Conservation (phyloP, 1,284 basidiomycete genomes). For the Pterulicium gracile region DNA sequence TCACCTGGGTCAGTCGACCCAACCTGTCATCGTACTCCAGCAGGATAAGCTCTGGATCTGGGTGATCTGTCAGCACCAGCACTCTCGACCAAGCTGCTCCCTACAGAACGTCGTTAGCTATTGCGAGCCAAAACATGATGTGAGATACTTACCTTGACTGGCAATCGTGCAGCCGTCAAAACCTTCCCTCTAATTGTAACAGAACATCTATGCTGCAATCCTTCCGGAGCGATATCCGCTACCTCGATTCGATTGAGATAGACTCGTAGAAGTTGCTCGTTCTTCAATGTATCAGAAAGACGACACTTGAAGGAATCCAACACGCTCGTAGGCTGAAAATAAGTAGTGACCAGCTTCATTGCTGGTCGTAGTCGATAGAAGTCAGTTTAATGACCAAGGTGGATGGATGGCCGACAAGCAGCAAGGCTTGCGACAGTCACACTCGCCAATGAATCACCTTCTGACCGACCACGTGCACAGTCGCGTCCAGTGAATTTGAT, state of each 20-base stretch:
- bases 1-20: constrained; percentile 27
- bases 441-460: no score
- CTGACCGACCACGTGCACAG: no score
- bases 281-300: constrained; percentile 31
- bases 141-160: constrained; percentile 31
- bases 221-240: constrained; percentile 46
- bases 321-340: constrained; percentile 56
- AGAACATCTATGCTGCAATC: constrained; percentile 43
- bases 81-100: constrained; percentile 37
- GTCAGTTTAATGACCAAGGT: no score
- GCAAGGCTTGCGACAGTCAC: no score
- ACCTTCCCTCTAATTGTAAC: constrained; percentile 59
- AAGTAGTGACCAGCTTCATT: constrained; percentile 65
- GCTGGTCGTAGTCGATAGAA: neutral
- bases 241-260: constrained; percentile 56
- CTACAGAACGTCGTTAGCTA: constrained; percentile 18
- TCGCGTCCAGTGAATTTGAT: no score
- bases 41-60: constrained; percentile 57
- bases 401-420: no score
- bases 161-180: constrained; percentile 40
- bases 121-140: constrained; percentile 2
- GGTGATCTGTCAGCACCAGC: constrained; percentile 59
- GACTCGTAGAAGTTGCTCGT: constrained; percentile 56
- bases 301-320: constrained; percentile 50
- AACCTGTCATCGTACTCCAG: constrained; percentile 34